A percentile compares a stretch with the other conserved stretches of the same genome.
Conservation (phyloP, 208 protist genomes). For the Crithidia bombi region DNA sequence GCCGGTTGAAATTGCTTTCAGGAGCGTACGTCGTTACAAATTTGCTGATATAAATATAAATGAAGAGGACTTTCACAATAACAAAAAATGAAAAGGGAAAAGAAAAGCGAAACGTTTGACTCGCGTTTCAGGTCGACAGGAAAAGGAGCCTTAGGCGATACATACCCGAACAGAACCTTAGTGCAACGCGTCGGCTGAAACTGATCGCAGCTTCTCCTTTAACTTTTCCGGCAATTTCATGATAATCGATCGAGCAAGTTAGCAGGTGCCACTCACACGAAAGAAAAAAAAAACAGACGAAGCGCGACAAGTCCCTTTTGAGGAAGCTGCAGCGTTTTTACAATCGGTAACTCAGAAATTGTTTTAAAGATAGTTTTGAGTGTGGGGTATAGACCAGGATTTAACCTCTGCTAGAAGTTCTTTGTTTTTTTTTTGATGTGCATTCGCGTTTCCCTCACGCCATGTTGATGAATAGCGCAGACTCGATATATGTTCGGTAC, state of each 20-base stretch:
- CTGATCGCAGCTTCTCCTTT: constrained; percentile 8
- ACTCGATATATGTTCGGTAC: neutral
- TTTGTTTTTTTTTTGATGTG: constrained; percentile 8
- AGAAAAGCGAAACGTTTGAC: neutral
- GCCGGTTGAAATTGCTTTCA: neutral
- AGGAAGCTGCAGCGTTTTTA: neutral
- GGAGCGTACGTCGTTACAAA: neutral
- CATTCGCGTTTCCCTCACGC: neutral
- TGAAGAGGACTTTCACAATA: constrained; percentile 2
- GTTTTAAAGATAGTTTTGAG: neutral
- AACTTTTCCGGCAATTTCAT: neutral
- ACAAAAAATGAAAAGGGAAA: constrained; percentile 4
- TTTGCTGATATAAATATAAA: constrained; percentile 15
- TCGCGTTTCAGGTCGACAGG: neutral
- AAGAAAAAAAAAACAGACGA: neutral
- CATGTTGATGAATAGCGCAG: neutral
- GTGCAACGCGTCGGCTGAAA: neutral
- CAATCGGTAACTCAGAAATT: neutral
- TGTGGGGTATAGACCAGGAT: neutral
- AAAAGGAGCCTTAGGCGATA: neutral
- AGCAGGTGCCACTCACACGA: constrained; percentile 1
- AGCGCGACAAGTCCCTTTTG: neutral
- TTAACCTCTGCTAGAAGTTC: neutral
- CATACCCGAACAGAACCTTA: neutral
- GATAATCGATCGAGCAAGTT: neutral